Conservation (phyloP, 805 yeast genomes). For the Ogataea siamensis region DNA sequence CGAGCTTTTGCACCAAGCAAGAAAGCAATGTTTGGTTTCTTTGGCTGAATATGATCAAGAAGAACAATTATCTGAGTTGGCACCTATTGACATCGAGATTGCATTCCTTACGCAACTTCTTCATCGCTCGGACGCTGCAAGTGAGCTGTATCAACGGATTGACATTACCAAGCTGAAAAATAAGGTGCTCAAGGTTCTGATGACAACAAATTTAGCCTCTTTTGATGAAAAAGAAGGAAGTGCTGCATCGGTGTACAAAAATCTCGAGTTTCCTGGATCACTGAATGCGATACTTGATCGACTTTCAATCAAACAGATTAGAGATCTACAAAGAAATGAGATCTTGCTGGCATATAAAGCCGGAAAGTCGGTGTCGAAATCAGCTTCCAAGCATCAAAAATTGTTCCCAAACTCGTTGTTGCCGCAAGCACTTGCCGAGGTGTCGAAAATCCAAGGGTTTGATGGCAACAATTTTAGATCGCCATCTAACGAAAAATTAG, state of each 20-base stretch:
- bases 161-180: conserved; percentile 37
- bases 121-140: conserved; percentile 37
- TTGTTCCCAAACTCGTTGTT: conserved; percentile 27
- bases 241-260: conserved; percentile 31
- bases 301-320: conserved; percentile 41
- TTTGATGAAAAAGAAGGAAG: conserved; percentile 19
- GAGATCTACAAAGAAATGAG: conserved; percentile 42
- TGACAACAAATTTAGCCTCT: conserved; percentile 44
- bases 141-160: conserved; percentile 36
- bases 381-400: conserved; percentile 19
- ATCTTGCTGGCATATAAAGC: conserved; percentile 40
- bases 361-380: conserved; percentile 32
- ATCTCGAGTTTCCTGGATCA: conserved; percentile 31
- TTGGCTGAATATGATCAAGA: conserved; percentile 41
- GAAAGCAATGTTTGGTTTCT: conserved; percentile 38
- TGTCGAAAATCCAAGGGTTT: conserved; percentile 22
- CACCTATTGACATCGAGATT: conserved; percentile 59
- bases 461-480: conserved; percentile 16
- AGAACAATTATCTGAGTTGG: conserved; percentile 50
- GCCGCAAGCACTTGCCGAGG: conserved; percentile 25
- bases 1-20: conserved; percentile 44
- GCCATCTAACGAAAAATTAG: conserved; percentile 30
- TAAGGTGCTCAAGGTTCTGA: conserved; percentile 39
- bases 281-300: conserved; percentile 30
- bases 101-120: conserved; percentile 49